These are phyloP conservation scores for Nicotiana obtusifolia DNA, from an alignment of 257 asterid species.

Conservation along the genomic window DNA sequence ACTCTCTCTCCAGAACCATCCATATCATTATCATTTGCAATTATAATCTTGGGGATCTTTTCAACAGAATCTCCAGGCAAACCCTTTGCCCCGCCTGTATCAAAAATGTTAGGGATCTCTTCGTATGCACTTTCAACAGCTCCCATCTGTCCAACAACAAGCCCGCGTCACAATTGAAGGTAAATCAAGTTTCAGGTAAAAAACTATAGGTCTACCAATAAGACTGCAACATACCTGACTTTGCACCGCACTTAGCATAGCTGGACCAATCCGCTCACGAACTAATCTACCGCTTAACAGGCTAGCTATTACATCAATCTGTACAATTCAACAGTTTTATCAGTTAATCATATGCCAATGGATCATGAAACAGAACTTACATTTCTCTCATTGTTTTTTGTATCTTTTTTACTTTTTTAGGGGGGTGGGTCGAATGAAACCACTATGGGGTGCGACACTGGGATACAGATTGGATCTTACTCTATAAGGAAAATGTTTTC, in stretches of 20 bases:
- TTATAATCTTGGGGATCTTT: conserved; percentile 71
- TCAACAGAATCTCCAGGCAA: conserved; percentile 77
- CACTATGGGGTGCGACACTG: background rate
- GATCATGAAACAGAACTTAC: background rate
- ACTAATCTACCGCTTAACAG: conserved; percentile 92
- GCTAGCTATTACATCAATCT: conserved; percentile 95
- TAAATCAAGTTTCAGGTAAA: background rate
- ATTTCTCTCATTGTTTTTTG: background rate
- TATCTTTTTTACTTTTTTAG: background rate
- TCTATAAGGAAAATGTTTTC: background rate
- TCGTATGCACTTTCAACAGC: conserved; percentile 77
- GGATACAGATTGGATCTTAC: background rate
- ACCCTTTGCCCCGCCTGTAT: conserved; percentile 90
- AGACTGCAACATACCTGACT: conserved; percentile 58
- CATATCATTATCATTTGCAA: conserved; percentile 44
- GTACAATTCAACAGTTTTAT: conserved; percentile 15
- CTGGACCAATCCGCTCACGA: conserved; percentile 95
- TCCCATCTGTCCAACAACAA: conserved; percentile 61
- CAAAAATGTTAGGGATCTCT: conserved; percentile 74
- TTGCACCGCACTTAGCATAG: conserved; percentile 99
- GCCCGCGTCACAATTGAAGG: background rate
- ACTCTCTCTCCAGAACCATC: conserved; percentile 77
- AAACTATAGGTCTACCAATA: background rate
- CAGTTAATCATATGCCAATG: background rate
- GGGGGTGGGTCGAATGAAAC: background rate